These are phyloP conservation scores for Biscutella laevigata DNA, from an alignment of 441 rosid genomes.

Conservation along the genomic window DNA sequence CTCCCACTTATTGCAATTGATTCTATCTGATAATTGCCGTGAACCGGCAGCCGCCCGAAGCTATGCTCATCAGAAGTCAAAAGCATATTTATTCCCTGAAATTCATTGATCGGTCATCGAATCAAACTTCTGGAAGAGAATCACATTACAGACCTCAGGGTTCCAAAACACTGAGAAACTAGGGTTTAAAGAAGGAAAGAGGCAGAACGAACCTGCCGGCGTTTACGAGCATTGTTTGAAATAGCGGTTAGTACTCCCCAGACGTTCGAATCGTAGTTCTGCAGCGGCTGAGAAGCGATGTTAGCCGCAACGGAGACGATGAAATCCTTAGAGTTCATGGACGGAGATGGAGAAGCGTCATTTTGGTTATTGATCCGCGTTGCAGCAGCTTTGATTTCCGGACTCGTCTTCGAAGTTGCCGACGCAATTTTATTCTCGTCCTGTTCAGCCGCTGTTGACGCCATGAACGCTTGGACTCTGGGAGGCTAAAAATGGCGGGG, in stretches of 20 bases:
- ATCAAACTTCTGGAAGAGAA: background rate
- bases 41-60: conserved; percentile 65
- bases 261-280: conserved; percentile 52
- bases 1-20: conserved; percentile 62
- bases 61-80: conserved; percentile 64
- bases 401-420: conserved; percentile 24
- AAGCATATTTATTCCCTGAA: conserved; percentile 68
- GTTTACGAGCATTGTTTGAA: conserved; percentile 67
- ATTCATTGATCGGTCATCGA: background rate
- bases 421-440: conserved; percentile 27
- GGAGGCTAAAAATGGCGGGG: conserved; percentile 40
- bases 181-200: conserved; percentile 12
- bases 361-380: conserved; percentile 29
- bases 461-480: conserved; percentile 1
- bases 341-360: conserved; percentile 30
- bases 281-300: conserved; percentile 62
- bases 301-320: conserved; percentile 53
- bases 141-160: background rate
- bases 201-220: conserved; percentile 61
- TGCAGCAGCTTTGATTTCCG: conserved; percentile 18
- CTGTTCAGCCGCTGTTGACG: conserved; percentile 37
- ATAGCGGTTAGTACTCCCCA: conserved; percentile 96
- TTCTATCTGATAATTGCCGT: conserved; percentile 53
- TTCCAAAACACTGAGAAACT: background rate
- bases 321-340: conserved; percentile 39